Conservation (phyloP, 163 green algal species). For the Scenedesmus sp. region DNA sequence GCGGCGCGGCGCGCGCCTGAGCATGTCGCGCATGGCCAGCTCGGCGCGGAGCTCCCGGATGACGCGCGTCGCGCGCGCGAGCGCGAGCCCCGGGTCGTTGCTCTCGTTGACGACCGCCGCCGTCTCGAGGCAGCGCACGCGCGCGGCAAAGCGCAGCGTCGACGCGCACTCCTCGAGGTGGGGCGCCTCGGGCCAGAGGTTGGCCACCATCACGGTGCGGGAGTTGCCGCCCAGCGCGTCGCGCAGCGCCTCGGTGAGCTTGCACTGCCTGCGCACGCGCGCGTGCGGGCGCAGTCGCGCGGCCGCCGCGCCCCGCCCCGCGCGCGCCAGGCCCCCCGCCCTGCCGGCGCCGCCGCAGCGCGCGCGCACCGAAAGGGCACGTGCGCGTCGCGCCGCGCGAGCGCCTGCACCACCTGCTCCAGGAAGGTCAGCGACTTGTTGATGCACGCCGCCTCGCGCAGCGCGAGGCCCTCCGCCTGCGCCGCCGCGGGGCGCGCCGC, state of each 20-base stretch:
- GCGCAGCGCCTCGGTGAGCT: slow-evolving; percentile 78
- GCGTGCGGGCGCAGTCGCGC: neutral
- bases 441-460: slow-evolving; percentile 90
- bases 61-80: slow-evolving; percentile 73
- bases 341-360: neutral
- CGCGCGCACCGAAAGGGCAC: slow-evolving; percentile 64
- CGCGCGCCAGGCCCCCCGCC: neutral
- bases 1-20: slow-evolving; percentile 66
- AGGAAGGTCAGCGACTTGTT: slow-evolving; percentile 93
- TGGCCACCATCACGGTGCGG: slow-evolving; percentile 83
- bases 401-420: slow-evolving; percentile 86
- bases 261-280: slow-evolving; percentile 62
- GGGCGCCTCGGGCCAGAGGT: slow-evolving; percentile 68
- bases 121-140: slow-evolving; percentile 61
- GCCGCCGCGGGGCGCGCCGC: neutral
- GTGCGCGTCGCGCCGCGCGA: slow-evolving; percentile 66
- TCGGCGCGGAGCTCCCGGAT: slow-evolving; percentile 85
- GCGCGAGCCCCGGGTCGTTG: slow-evolving; percentile 69
- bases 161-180: slow-evolving; percentile 77
- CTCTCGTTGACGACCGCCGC: slow-evolving; percentile 75
- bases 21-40: slow-evolving; percentile 81
- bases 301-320: neutral
- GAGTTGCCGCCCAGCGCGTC: slow-evolving; percentile 86
- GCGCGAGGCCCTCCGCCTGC: slow-evolving; percentile 49
- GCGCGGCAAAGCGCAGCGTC: slow-evolving; percentile 66